Conservation (phyloP, 2,329 filamentous ascomycete genomes). For the Phyllosticta citrichinensis region DNA sequence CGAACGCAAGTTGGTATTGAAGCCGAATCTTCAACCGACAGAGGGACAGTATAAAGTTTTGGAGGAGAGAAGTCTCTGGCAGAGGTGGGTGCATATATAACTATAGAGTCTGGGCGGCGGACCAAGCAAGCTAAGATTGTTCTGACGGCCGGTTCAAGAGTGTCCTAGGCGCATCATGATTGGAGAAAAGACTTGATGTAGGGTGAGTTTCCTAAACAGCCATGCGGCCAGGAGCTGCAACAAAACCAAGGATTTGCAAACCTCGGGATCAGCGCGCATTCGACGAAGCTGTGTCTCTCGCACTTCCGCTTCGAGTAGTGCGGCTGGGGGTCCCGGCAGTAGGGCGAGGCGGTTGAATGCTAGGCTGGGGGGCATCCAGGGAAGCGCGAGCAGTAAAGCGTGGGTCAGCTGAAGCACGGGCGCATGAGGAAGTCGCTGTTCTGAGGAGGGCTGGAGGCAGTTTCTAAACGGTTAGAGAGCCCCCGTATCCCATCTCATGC, state of each 20-base stretch:
- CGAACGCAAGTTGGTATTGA: conserved; percentile 23
- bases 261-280: conserved; percentile 7
- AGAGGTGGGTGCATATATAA: conserved; percentile 9
- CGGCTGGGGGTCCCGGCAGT: conserved; percentile 2
- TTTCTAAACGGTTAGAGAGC: conserved; percentile 27
- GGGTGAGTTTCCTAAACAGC: conserved; percentile 33
- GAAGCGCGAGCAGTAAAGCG: neutral
- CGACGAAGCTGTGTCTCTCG: conserved; percentile 2
- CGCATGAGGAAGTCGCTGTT: conserved; percentile 13
- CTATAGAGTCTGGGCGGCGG: conserved; percentile 18
- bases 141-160: conserved; percentile 11
- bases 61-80: conserved; percentile 20
- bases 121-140: conserved; percentile 27
- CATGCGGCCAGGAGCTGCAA: conserved; percentile 18
- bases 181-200: conserved; percentile 30
- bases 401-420: neutral
- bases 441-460: conserved; percentile 23
- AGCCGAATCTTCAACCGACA: neutral
- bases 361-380: neutral
- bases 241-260: conserved; percentile 11
- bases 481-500: conserved; percentile 3
- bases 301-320: conserved; percentile 5
- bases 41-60: conserved; percentile 14
- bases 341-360: neutral
- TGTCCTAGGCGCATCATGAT: conserved; percentile 23